phyloP scores from a whole-genome alignment of 768 basidiomycete species.

The Mycena kentingensis region DNA sequence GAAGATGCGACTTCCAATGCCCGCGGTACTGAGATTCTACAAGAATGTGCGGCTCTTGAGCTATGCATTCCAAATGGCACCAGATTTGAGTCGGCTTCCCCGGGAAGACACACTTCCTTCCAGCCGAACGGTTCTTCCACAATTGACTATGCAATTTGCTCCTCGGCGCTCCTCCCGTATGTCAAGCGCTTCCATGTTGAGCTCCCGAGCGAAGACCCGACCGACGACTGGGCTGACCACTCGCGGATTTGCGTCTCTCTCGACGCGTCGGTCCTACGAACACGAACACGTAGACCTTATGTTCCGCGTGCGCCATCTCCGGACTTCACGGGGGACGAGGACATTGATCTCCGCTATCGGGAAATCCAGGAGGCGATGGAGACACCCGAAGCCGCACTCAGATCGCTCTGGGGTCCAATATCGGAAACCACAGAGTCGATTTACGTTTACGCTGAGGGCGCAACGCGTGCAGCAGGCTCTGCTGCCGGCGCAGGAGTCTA shows the following conservation, averaged over 20 bases:
- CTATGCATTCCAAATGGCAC: constrained; percentile 8
- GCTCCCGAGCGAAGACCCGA: not conserved
- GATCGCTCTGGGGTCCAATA: constrained; percentile 2
- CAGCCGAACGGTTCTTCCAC: not conserved
- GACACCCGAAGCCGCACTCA: not conserved
- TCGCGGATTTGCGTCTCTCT: constrained; percentile 1
- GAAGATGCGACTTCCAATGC: not conserved
- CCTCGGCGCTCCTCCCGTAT: not conserved
- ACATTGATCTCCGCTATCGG: not conserved
- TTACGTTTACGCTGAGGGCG: constrained; percentile 3
- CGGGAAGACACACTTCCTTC: constrained; percentile 3
- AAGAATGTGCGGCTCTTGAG: not conserved
- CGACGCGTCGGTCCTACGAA: not conserved
- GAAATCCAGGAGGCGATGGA: not conserved
- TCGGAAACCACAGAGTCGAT: not conserved
- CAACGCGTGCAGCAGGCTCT: not conserved
- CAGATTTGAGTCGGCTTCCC: not conserved
- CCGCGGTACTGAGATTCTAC: not conserved
- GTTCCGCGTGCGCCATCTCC: not conserved
- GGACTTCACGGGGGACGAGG: not conserved
- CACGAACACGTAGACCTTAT: not conserved
- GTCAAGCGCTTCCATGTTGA: constrained; percentile 1
- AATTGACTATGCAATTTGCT: constrained; percentile 8
- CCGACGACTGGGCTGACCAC: constrained; percentile 4
- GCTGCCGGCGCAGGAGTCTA: not conserved